Evolutionary conservation across 805 yeast species (phyloP), one percentile per base, ranked within the genome.

Genomic region (Metschnikowia borealis): DNA sequence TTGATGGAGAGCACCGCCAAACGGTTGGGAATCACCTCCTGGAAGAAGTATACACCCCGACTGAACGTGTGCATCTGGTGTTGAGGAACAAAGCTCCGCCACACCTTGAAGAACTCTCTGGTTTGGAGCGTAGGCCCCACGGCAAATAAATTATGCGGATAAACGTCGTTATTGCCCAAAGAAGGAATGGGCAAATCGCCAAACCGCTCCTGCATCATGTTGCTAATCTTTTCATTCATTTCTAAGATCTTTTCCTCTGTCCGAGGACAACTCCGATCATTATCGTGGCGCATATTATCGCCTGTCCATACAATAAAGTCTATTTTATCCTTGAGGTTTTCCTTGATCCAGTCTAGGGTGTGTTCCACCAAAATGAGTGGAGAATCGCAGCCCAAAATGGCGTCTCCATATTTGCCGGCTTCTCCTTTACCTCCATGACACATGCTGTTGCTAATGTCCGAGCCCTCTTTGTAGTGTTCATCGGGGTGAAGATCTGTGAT

Each of bases 251-350:
- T 81, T 51, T 62, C 60, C 60, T 88, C 95, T 1, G 87, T 80
- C 70, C 96, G 78, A 2, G 96, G 96, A 60, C 70, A 68, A 18
- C 64, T 63, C 62, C 95, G 73, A 67, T 88, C 96, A 59, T 84
- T 86, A 64, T 88, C 96, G 64, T 88, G 96, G 49, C 96, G 75
- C 42, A 87, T 80, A 59, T 88, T 89, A 67, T 89, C 96, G 32
- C 96, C 96, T 0, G 96, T 88, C 96, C 96, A 89, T 13, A 89
- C 78, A 11, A 89, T 84, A 66, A 89, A 89, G 64, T 89, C 96
- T 44, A 89, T 83, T 56, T 88, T 82, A 64, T 87, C 94, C 53
- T 74, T 79, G 52, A 89, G 64, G 52, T 87, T 82, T 11, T 73
- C 71, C 18, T 74, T 65, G 2, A 89, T 70, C 94, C 95, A 89